These are phyloP conservation scores for Colletotrichum eleusines DNA, from an alignment of 2,329 filamentous ascomycete genomes.

Conservation along the genomic window DNA sequence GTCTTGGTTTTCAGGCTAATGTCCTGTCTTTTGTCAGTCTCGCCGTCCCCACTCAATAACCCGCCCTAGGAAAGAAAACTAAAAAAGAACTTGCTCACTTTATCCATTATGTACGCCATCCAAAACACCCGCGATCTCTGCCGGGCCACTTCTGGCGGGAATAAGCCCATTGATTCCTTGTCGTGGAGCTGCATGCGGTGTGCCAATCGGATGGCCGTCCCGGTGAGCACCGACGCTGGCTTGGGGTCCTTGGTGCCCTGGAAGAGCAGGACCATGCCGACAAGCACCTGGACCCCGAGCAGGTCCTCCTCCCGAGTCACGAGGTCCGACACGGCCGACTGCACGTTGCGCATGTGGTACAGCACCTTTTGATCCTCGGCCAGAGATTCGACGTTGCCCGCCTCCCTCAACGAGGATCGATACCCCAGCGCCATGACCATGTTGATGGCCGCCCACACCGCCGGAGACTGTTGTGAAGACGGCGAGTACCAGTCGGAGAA, in stretches of 20 bases:
- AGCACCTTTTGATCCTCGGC: constrained; percentile 41
- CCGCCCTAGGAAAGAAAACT: neutral
- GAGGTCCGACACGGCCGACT: constrained; percentile 54
- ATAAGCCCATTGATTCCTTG: constrained; percentile 44
- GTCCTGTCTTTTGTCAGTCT: constrained; percentile 44
- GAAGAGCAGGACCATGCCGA: constrained; percentile 55
- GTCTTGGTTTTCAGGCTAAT: constrained; percentile 53
- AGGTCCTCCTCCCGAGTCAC: constrained; percentile 54
- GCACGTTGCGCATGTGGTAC: constrained; percentile 53
- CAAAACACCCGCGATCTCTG: constrained; percentile 56
- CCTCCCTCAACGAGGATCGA: constrained; percentile 43
- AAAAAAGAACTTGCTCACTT: constrained; percentile 46
- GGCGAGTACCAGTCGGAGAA: constrained; percentile 52
- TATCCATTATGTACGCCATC: constrained; percentile 57
- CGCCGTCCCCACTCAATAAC: too few relatives aligned
- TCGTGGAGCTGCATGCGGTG: constrained; percentile 54
- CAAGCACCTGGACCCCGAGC: constrained; percentile 54
- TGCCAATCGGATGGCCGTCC: constrained; percentile 54
- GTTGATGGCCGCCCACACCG: constrained; percentile 54
- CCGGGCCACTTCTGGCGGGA: constrained; percentile 48
- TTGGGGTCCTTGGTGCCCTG: constrained; percentile 53
- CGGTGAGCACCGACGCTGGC: constrained; percentile 54
- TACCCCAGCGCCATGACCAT: constrained; percentile 55
- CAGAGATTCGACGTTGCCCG: constrained; percentile 42
- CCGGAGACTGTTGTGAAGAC: constrained; percentile 34